Percentiles rank a stretch among this genome's conserved stretches.
Evolutionary conservation across 2,329 filamentous ascomycete species (phyloP).

Genomic region (Colletotrichum navitas): DNA sequence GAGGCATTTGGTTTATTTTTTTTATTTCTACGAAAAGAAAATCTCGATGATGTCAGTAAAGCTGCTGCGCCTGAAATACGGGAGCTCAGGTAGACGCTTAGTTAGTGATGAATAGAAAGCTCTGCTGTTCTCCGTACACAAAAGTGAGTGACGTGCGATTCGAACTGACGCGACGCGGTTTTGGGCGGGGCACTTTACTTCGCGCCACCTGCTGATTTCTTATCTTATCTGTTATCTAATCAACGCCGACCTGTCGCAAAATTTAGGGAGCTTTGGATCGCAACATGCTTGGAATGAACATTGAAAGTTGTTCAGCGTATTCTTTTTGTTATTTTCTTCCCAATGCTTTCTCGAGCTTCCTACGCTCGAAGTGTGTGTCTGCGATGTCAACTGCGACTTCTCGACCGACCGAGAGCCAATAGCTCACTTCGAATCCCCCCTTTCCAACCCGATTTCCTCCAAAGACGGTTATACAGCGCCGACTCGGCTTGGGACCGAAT

Average conservation of each 20-base stretch:
- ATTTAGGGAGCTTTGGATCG: constrained; percentile 32
- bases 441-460: constrained; percentile 19
- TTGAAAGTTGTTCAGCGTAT: constrained; percentile 4
- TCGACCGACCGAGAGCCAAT: constrained; percentile 30
- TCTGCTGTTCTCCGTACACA: not conserved
- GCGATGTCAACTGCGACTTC: constrained; percentile 51
- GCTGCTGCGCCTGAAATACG: too few species aligned
- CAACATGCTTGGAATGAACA: constrained; percentile 7
- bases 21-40: not conserved
- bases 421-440: constrained; percentile 20
- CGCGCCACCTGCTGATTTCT: not conserved
- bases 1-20: constrained; percentile 48
- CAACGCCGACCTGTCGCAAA: constrained; percentile 29
- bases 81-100: not conserved
- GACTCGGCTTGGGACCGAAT: constrained; percentile 34
- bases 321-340: constrained; percentile 30
- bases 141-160: not conserved
- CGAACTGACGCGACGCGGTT: constrained; percentile 27
- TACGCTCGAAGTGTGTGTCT: constrained; percentile 52
- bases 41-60: too few species aligned
- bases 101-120: not conserved
- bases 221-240: constrained; percentile 45
- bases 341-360: constrained; percentile 54
- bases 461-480: constrained; percentile 32
- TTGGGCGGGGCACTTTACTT: constrained; percentile 30